Conservation (phyloP, 2,329 filamentous ascomycete species). For the Xylariaceae sp. region DNA sequence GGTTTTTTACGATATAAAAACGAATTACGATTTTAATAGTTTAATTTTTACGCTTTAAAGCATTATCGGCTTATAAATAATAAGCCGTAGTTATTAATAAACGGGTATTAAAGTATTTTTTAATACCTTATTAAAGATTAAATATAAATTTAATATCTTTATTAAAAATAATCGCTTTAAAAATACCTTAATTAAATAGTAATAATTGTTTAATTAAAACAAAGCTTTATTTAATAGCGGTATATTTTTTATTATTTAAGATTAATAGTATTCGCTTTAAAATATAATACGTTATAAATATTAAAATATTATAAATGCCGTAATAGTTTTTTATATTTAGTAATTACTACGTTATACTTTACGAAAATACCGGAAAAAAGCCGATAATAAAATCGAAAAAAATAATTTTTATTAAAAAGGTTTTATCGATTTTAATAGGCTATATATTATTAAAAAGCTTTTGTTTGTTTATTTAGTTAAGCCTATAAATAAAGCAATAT, state of each 20-base stretch:
- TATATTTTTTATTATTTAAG: neutral
- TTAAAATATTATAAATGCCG: neutral
- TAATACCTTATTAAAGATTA: neutral
- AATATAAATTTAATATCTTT: neutral
- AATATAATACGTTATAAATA: neutral
- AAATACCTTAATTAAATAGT: neutral
- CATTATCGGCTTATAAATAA: neutral
- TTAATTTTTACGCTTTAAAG: neutral
- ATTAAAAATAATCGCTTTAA: neutral
- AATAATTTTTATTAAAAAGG: slow-evolving; percentile 1
- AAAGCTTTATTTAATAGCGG: neutral
- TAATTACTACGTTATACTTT: neutral
- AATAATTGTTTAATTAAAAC: neutral
- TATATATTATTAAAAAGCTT: neutral
- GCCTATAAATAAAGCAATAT: neutral
- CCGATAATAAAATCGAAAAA: neutral
- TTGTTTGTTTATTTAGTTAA: slow-evolving; percentile 1
- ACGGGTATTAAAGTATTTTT: neutral
- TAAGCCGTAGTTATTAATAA: neutral
- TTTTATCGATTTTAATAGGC: neutral
- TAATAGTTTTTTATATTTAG: neutral
- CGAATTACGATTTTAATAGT: neutral
- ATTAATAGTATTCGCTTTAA: neutral
- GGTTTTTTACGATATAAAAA: neutral
- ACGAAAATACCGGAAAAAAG: neutral